A percentile compares a stretch with the other conserved stretches of the same genome.
phyloP scores from a whole-genome alignment of 768 basidiomycete species.

The Hortiboletus campestris region DNA sequence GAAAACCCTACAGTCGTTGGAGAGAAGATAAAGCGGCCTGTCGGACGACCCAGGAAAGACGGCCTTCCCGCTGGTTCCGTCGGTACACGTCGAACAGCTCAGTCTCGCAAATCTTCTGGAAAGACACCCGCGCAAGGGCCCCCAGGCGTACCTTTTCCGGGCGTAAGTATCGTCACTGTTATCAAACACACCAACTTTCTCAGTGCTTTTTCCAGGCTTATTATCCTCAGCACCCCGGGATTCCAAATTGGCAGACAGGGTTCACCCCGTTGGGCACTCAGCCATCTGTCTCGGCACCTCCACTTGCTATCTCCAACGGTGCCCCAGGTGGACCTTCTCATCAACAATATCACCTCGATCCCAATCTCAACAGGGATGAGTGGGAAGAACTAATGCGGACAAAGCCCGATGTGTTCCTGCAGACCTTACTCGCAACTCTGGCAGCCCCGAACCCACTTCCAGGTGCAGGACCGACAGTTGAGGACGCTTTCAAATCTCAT shows the following conservation, averaged over 20 bases:
- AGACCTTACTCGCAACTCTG: constrained; percentile 54
- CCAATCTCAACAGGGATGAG: constrained; percentile 54
- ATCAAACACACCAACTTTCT: background rate
- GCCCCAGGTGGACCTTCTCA: constrained; percentile 17
- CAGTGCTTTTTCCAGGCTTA: constrained; percentile 24
- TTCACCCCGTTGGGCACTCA: constrained; percentile 28
- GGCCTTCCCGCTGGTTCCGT: constrained; percentile 78
- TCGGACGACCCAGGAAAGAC: constrained; percentile 79
- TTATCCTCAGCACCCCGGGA: constrained; percentile 33
- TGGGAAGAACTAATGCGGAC: constrained; percentile 61
- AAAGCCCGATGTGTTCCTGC: constrained; percentile 57
- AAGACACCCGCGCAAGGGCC: constrained; percentile 21
- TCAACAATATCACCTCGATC: constrained; percentile 43
- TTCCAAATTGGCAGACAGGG: constrained; percentile 30
- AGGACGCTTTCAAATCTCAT: constrained; percentile 79
- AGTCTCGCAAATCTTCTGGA: constrained; percentile 41
- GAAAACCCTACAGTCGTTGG: constrained; percentile 38
- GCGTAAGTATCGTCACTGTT: constrained; percentile 16
- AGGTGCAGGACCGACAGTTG: constrained; percentile 58
- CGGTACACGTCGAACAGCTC: constrained; percentile 40
- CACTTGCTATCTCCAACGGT: constrained; percentile 34
- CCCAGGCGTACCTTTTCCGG: constrained; percentile 32
- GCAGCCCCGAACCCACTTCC: constrained; percentile 64
- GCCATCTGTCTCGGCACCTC: constrained; percentile 30
- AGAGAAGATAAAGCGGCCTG: constrained; percentile 70